Base-by-base conservation (phyloP, 176 grass and related monocot species). In the Metroxylon sagu region DNA sequence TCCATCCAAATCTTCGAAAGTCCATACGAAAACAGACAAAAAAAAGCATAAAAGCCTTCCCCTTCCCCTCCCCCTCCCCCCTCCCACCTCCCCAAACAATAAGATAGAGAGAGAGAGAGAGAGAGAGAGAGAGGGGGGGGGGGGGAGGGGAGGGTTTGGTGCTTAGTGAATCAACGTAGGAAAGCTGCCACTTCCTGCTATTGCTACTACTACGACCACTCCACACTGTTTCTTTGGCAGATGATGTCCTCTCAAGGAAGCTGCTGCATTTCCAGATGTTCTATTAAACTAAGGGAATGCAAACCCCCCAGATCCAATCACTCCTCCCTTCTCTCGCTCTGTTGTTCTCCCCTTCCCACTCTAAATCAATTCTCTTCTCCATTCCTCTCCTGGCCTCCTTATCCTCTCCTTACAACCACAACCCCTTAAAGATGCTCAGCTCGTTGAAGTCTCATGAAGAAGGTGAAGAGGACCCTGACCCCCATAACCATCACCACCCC, bases 191-290 rank as follows among this genome's bases (percentile, higher is more conserved):
- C 78, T 77, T 54, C 64, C 71, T 70, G 4, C 75, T 82, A 68
- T 69, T 77, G 65, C 19, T 59, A 74, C 53, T 76, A 39, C 73
- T 58, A 69, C 77, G 48, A 82, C 74, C 73, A 62, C 69, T 50
- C 76, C 61, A 66, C 53, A 67, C 51, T 43, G 78, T 87, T 69
- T 85, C 88, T 82, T 88, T 98, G 82, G 83, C 82, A 88, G 87
- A 98, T 92, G 78, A 85, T 92, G 93, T 89, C 81, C 93, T 92
- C 79, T 92, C 84, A 92, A 78, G 76, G 87, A 98, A 85, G 93
- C 81, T 84, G 68, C 92, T 82, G 70, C 76, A 77, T 74, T 66
- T 51, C 64, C 82, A 83, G 80, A 80, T 81, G 79, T 73, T 86
- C 50, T 68, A 23, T 68, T 68, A 68, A 68, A 56, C 52, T 52